A percentile compares a stretch with the other conserved stretches of the same genome.
phyloP scores from a whole-genome alignment of 1,139 yeast genomes.

The Candida sojae region DNA sequence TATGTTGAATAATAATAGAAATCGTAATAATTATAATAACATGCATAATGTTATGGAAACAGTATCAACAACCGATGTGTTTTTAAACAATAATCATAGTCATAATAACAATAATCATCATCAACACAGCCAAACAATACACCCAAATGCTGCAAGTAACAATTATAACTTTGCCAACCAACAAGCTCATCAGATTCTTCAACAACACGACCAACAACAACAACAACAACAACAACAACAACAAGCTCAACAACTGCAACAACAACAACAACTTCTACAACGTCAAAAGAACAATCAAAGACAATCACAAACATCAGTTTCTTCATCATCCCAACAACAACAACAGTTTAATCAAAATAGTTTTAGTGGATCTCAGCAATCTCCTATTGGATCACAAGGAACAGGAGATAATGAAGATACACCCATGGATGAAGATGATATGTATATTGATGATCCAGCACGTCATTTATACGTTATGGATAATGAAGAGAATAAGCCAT shows the following conservation, averaged over 20 bases:
- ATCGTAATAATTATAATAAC: conserved; percentile 40
- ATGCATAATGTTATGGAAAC: conserved; percentile 63
- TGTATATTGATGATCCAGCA: conserved; percentile 89
- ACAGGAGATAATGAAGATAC: conserved; percentile 10
- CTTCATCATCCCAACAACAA: conserved; percentile 12
- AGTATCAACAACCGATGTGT: conserved; percentile 88
- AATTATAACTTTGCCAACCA: conserved; percentile 14
- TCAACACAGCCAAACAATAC: conserved; percentile 8
- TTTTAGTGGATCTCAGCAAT: conserved; percentile 16
- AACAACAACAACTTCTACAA: conserved; percentile 18
- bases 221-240: conserved; percentile 18
- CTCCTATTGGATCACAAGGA: conserved; percentile 16
- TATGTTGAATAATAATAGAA: conserved; percentile 34
- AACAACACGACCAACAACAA: conserved; percentile 18
- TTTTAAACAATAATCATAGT: conserved; percentile 46
- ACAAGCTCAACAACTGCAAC: conserved; percentile 17
- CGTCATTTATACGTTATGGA: conserved; percentile 91
- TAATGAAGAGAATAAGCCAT: conserved; percentile 90
- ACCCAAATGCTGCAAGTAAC: conserved; percentile 10
- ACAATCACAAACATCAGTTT: conserved; percentile 15
- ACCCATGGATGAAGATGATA: conserved; percentile 44
- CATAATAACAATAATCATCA: conserved; percentile 5
- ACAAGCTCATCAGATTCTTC: conserved; percentile 17
- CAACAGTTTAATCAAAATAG: conserved; percentile 6
- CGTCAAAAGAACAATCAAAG: conserved; percentile 18